Evolutionary conservation across 345 rosid genomes (phyloP).

Genomic region (Psidium guajava): DNA sequence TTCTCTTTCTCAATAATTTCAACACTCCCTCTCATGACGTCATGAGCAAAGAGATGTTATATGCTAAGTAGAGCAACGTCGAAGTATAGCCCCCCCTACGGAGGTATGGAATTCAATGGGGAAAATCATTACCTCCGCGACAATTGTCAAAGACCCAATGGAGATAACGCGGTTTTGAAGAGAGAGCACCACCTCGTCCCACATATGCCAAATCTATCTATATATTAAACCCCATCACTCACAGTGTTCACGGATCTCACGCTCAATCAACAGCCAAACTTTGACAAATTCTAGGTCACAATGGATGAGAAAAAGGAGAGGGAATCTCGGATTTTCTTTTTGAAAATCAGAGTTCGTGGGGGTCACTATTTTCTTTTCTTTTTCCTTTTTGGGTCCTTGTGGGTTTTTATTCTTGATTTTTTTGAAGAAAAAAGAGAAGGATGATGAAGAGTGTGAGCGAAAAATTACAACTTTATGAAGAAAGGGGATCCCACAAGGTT

Average conservation of each 20-base stretch:
- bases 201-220: not conserved
- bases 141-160: not conserved
- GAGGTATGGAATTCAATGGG: not conserved
- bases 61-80: not conserved
- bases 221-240: not conserved
- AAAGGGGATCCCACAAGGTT: constrained; percentile 44
- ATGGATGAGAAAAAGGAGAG: not conserved
- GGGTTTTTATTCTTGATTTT: not conserved
- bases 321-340: not conserved
- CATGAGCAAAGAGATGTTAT: not conserved
- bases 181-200: not conserved
- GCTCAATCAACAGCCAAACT: not conserved
- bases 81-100: not conserved
- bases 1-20: too few species aligned
- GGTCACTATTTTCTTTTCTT: not conserved
- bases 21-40: too few species aligned
- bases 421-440: not conserved
- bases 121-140: not conserved
- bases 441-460: not conserved
- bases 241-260: not conserved
- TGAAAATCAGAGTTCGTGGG: constrained; percentile 3
- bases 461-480: not conserved
- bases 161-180: not conserved
- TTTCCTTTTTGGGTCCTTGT: not conserved
- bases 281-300: not conserved